Conservation (phyloP, 352 stramenopile genomes). For the Globisporangium splendens region DNA sequence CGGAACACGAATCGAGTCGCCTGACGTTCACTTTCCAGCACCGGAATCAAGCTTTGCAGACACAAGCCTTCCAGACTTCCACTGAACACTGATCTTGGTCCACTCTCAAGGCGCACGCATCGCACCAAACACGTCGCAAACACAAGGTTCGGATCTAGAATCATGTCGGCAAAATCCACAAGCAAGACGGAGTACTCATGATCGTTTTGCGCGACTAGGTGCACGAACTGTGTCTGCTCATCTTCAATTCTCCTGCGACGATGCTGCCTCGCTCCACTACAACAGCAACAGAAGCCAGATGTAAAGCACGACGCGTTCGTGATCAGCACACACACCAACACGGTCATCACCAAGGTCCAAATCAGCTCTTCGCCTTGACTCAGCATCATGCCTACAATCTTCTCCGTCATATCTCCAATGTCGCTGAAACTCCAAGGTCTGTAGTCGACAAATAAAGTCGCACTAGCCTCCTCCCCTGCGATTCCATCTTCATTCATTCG, state of each 20-base stretch:
- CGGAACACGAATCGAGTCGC: slow-evolving; percentile 46
- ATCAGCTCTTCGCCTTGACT: slow-evolving; percentile 31
- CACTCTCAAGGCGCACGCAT: neutral
- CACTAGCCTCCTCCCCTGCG: slow-evolving; percentile 23
- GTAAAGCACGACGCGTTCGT: slow-evolving; percentile 49
- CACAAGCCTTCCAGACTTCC: slow-evolving; percentile 19
- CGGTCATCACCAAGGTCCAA: slow-evolving; percentile 25
- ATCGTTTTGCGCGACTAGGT: slow-evolving; percentile 66
- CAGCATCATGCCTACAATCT: slow-evolving; percentile 21
- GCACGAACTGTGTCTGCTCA: slow-evolving; percentile 27
- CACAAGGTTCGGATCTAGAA: slow-evolving; percentile 43
- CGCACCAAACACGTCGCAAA: slow-evolving; percentile 24
- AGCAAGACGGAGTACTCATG: slow-evolving; percentile 69
- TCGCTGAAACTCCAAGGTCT: neutral
- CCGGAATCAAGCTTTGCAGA: slow-evolving; percentile 34
- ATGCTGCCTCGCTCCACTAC: slow-evolving; percentile 31
- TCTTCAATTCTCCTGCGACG: slow-evolving; percentile 37
- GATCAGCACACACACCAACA: slow-evolving; percentile 34
- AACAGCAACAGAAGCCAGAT: slow-evolving; percentile 50
- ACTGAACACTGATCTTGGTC: neutral
- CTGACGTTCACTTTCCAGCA: slow-evolving; percentile 49
- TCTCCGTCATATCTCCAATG: slow-evolving; percentile 6
- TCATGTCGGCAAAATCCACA: slow-evolving; percentile 34
- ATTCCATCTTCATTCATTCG: slow-evolving; percentile 17
- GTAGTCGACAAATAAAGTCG: slow-evolving; percentile 20